These are phyloP conservation scores for Fraxinus latifolia DNA, from an alignment of 305 asterid genomes.

Conservation along the genomic window DNA sequence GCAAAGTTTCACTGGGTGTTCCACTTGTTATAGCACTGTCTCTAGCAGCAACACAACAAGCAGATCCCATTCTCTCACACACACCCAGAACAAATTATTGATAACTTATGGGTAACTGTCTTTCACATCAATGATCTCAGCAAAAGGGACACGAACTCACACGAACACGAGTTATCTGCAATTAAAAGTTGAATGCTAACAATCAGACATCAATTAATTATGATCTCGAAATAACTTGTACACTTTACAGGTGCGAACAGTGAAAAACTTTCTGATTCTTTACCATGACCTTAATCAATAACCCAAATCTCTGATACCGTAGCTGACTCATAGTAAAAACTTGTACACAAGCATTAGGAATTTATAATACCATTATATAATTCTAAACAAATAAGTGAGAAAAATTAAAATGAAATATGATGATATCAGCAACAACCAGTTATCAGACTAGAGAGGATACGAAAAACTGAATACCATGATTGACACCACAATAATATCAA, in stretches of 20 bases:
- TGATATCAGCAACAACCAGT: constrained; percentile 10
- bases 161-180: constrained; percentile 33
- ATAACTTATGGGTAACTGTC: constrained; percentile 19
- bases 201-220: constrained; percentile 9
- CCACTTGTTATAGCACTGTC: constrained; percentile 33
- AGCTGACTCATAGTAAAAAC: background rate
- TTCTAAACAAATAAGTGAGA: constrained; percentile 6
- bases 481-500: background rate
- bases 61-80: constrained; percentile 84
- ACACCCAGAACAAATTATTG: constrained; percentile 21
- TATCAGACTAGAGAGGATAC: background rate
- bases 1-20: constrained; percentile 32
- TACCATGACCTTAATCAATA: background rate
- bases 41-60: constrained; percentile 90
- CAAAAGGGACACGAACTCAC: constrained; percentile 20
- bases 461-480: constrained; percentile 6
- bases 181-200: constrained; percentile 5
- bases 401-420: constrained; percentile 12
- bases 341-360: background rate
- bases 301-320: background rate
- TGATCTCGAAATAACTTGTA: background rate
- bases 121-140: constrained; percentile 33
- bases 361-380: constrained; percentile 3
- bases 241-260: background rate
- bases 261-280: background rate